Conservation (phyloP, 2,329 filamentous ascomycete species). For the Fusarium oligoseptatum region DNA sequence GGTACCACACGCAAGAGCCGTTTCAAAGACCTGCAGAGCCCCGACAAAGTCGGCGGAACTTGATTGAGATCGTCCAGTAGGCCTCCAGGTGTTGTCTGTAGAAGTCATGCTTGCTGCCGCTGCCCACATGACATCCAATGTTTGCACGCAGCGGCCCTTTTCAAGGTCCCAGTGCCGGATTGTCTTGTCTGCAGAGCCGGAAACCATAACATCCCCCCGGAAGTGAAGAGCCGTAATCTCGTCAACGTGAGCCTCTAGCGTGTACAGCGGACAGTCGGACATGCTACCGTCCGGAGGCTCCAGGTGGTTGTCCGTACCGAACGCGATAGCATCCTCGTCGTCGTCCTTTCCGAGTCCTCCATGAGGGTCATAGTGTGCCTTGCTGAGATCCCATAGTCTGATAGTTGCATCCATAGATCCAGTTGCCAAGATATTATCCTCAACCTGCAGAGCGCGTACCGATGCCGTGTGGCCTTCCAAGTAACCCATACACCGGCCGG, state of each 20-base stretch:
- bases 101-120: conserved; percentile 80
- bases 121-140: conserved; percentile 97
- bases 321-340: conserved; percentile 77
- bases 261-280: conserved; percentile 90
- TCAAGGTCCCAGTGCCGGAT: conserved; percentile 97
- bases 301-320: conserved; percentile 78
- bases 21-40: conserved; percentile 94
- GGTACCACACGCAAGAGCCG: conserved; percentile 94
- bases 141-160: conserved; percentile 97
- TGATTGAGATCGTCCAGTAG: conserved; percentile 71
- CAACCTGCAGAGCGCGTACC: conserved; percentile 90
- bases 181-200: conserved; percentile 97
- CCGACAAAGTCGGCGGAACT: conserved; percentile 92
- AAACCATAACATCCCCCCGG: conserved; percentile 88
- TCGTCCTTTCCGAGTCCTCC: conserved; percentile 72
- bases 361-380: conserved; percentile 84
- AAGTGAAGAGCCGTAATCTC: conserved; percentile 97
- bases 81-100: conserved; percentile 77
- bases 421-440: conserved; percentile 95
- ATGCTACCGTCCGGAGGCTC: conserved; percentile 83
- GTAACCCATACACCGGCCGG: conserved; percentile 89
- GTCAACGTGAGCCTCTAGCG: conserved; percentile 89
- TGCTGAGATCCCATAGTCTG: conserved; percentile 92
- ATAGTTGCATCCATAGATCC: conserved; percentile 96
- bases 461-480: conserved; percentile 96